Conservation (phyloP, 306 rosid genomes). For the Abrus pulchellus region DNA sequence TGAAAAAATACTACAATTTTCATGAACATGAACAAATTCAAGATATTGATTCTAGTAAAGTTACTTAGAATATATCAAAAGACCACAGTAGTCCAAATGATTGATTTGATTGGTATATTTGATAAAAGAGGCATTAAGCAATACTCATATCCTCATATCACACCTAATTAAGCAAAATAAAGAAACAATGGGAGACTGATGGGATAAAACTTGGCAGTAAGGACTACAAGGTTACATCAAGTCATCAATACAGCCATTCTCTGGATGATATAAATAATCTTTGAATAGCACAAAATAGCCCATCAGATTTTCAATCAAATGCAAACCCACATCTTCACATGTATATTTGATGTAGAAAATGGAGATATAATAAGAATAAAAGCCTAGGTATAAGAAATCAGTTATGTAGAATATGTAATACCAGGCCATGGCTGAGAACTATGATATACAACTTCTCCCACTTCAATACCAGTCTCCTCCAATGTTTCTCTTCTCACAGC, state of each 20-base stretch:
- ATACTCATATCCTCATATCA: background rate
- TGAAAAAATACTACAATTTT: conserved; percentile 6
- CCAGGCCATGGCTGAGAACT: conserved; percentile 99
- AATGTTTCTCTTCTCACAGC: conserved; percentile 95
- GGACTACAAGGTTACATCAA: background rate
- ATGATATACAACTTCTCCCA: conserved; percentile 87
- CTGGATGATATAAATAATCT: conserved; percentile 7
- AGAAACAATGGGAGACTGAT: background rate
- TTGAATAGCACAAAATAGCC: background rate
- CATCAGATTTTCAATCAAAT: background rate
- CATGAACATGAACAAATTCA: conserved; percentile 22
- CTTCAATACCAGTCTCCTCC: conserved; percentile 96
- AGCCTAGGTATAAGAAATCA: conserved; percentile 9
- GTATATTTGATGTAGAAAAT: conserved; percentile 5
- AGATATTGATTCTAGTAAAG: conserved; percentile 2
- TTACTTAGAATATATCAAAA: conserved; percentile 19
- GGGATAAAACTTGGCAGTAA: background rate
- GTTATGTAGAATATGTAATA: conserved; percentile 41
- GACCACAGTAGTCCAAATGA: background rate
- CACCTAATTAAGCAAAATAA: background rate
- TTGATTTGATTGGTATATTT: conserved; percentile 12
- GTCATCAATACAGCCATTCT: background rate
- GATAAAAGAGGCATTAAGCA: conserved; percentile 5
- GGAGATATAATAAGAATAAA: conserved; percentile 1
- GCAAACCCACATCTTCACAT: background rate